Percentiles rank a stretch among this genome's conserved stretches.
Conservation (phyloP, 148 eudicot genomes). For the Silene uniflora region DNA sequence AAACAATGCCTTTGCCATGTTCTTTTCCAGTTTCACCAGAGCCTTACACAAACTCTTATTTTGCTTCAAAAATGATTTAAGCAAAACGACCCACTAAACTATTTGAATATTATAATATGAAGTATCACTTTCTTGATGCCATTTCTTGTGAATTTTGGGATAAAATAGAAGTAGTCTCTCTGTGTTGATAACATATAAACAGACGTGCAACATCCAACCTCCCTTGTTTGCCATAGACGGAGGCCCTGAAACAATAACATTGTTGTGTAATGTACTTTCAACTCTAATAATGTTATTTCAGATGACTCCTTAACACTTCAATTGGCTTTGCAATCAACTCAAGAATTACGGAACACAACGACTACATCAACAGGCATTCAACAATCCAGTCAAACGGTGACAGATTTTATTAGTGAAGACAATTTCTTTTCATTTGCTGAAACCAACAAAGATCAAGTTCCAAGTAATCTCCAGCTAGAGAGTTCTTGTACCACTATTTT, state of each 20-base stretch:
- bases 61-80: too few relatives aligned
- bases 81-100: too few relatives aligned
- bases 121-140: too few relatives aligned
- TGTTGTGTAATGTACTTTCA: background rate
- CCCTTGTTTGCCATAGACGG: too few relatives aligned
- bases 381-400: conserved; percentile 14
- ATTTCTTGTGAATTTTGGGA: too few relatives aligned
- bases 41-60: background rate
- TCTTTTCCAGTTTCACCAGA: background rate
- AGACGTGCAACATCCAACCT: too few relatives aligned
- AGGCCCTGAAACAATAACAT: too few relatives aligned
- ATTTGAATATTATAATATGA: too few relatives aligned
- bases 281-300: background rate
- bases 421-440: conserved; percentile 13
- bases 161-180: too few relatives aligned
- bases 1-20: background rate
- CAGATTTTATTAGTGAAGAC: conserved; percentile 18
- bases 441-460: conserved; percentile 9
- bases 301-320: background rate
- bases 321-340: conserved; percentile 7
- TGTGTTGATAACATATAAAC: too few relatives aligned
- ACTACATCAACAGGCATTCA: background rate
- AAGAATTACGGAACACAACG: background rate
- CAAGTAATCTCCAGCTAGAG: conserved; percentile 19
- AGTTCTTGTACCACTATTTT: conserved; percentile 11